A percentile compares a stretch with the other conserved stretches of the same genome.
phyloP scores from a whole-genome alignment of 768 basidiomycete genomes.

The Lactifluus subvellereus region DNA sequence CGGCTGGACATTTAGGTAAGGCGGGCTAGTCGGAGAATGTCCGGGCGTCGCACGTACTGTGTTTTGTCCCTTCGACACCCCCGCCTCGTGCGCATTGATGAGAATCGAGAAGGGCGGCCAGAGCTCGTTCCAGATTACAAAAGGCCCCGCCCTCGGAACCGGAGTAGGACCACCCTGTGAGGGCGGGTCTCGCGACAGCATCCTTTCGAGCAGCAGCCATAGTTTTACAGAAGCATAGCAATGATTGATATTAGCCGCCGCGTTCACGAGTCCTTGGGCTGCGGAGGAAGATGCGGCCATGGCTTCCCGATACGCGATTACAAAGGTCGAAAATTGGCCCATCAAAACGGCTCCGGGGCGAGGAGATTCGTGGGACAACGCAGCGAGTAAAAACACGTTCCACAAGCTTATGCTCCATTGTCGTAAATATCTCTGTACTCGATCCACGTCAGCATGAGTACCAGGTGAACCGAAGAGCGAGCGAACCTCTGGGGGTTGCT shows the following conservation, averaged over 20 bases:
- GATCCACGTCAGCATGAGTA: neutral
- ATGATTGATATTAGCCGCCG: slow-evolving; percentile 51
- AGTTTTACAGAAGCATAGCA: slow-evolving; percentile 64
- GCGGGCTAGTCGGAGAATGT: neutral
- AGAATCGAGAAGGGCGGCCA: slow-evolving; percentile 66
- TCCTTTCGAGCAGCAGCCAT: slow-evolving; percentile 59
- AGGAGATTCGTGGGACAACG: slow-evolving; percentile 38
- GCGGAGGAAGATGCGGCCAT: slow-evolving; percentile 30
- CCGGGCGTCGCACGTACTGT: slow-evolving; percentile 24
- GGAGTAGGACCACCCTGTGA: slow-evolving; percentile 11
- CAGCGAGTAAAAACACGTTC: slow-evolving; percentile 57
- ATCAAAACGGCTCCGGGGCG: slow-evolving; percentile 41
- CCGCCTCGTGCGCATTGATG: slow-evolving; percentile 44
- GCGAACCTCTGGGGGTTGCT: slow-evolving; percentile 26
- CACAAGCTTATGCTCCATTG: slow-evolving; percentile 49
- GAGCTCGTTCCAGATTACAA: slow-evolving; percentile 65
- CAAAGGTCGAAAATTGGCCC: slow-evolving; percentile 46
- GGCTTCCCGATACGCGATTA: slow-evolving; percentile 38
- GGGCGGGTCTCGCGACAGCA: slow-evolving; percentile 17
- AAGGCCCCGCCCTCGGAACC: slow-evolving; percentile 27
- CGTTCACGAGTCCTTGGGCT: slow-evolving; percentile 39
- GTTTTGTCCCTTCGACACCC: slow-evolving; percentile 37
- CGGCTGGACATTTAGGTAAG: slow-evolving; percentile 35
- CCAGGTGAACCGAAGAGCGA: neutral
- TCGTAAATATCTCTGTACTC: slow-evolving; percentile 8